These are phyloP conservation scores for Baudoinia panamericana DNA, from an alignment of 495 filamentous ascomycete species.

Conservation along the genomic window DNA sequence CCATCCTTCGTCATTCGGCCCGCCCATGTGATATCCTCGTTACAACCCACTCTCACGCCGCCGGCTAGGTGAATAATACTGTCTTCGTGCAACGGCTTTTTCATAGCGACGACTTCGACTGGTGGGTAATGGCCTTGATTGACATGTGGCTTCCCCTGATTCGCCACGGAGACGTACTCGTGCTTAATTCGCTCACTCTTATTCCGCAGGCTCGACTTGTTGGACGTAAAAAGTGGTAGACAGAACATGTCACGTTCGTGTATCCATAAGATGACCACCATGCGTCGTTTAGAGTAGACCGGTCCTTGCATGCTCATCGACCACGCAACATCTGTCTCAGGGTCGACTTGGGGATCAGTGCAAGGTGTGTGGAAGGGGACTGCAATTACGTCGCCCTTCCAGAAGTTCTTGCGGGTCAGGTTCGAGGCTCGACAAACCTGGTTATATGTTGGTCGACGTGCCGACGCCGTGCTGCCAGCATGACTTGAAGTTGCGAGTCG, in stretches of 20 bases:
- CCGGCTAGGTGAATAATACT: constrained; percentile 3
- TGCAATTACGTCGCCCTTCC: constrained; percentile 7
- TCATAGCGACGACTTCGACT: background rate
- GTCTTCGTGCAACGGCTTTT: background rate
- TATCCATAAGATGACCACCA: constrained; percentile 10
- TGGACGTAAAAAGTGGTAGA: constrained; percentile 6
- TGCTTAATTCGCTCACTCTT: background rate
- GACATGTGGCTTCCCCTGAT: background rate
- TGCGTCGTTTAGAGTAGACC: constrained; percentile 10
- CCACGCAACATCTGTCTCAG: background rate
- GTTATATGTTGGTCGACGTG: background rate
- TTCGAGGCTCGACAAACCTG: background rate
- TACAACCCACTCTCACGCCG: constrained; percentile 2
- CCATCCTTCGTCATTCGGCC: constrained; percentile 1
- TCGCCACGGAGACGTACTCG: constrained; percentile 8
- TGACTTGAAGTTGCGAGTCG: background rate
- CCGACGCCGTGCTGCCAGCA: background rate
- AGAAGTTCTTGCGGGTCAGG: constrained; percentile 1
- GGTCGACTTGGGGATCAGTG: constrained; percentile 4
- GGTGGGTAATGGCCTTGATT: constrained; percentile 1
- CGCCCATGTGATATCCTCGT: constrained; percentile 1
- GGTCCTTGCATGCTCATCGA: constrained; percentile 1
- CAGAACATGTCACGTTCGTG: constrained; percentile 9
- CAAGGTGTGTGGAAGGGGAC: constrained; percentile 8
- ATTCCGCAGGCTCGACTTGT: background rate